Conservation (phyloP, 1,139 yeast genomes). For the Pichia sp. region DNA sequence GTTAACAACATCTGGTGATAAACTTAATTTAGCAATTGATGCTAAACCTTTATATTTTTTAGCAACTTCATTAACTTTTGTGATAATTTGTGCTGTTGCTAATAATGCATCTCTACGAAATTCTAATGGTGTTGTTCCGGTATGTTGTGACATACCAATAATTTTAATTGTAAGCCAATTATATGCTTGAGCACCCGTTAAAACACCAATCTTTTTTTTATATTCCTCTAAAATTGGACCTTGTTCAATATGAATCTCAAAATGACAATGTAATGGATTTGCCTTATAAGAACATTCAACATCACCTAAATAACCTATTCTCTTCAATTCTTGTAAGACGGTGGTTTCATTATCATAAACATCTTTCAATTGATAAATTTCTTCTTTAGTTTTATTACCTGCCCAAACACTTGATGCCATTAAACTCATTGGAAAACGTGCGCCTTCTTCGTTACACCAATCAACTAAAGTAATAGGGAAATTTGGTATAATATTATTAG, state of each 20-base stretch:
- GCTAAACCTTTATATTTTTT: slow-evolving; percentile 45
- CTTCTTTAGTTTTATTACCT: slow-evolving; percentile 40
- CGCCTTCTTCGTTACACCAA: slow-evolving; percentile 81
- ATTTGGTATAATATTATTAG: slow-evolving; percentile 49
- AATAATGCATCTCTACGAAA: slow-evolving; percentile 58
- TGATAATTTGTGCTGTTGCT: slow-evolving; percentile 51
- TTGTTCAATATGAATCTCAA: slow-evolving; percentile 72
- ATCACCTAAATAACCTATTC: slow-evolving; percentile 59
- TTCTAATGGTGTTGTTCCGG: slow-evolving; percentile 69
- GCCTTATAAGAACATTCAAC: slow-evolving; percentile 40
- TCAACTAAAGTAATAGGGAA: slow-evolving; percentile 59
- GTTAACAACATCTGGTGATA: slow-evolving; percentile 57
- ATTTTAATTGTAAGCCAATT: slow-evolving; percentile 53
- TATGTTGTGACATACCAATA: slow-evolving; percentile 59
- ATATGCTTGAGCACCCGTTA: slow-evolving; percentile 62
- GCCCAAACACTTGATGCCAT: slow-evolving; percentile 69
- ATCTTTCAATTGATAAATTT: slow-evolving; percentile 45
- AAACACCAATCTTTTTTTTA: slow-evolving; percentile 54
- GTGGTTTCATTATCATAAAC: slow-evolving; percentile 49
- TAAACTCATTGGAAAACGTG: slow-evolving; percentile 61
- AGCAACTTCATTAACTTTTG: slow-evolving; percentile 52
- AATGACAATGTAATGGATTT: slow-evolving; percentile 61
- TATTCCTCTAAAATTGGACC: slow-evolving; percentile 63
- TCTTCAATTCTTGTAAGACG: slow-evolving; percentile 47
- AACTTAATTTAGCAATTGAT: slow-evolving; percentile 51